These are phyloP conservation scores for Colletotrichum liriopes DNA, from an alignment of 2,329 filamentous ascomycete genomes.

Conservation along the genomic window DNA sequence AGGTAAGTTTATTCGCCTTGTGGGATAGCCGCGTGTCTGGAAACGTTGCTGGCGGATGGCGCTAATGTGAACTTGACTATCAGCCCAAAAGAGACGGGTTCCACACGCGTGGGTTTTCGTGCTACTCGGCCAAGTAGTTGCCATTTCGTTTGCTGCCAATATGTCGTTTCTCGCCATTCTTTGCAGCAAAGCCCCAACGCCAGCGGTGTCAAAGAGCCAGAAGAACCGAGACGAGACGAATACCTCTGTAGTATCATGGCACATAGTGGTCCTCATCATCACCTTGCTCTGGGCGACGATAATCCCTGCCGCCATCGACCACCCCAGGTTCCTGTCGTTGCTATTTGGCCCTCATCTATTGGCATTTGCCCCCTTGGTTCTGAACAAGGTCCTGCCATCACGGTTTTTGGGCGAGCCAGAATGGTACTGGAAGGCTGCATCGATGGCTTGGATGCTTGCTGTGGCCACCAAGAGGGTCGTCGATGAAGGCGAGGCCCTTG, in stretches of 20 bases:
- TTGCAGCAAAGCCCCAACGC: constrained; percentile 13
- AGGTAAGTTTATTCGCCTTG: constrained; percentile 36
- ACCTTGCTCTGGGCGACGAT: constrained; percentile 40
- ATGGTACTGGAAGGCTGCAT: constrained; percentile 20
- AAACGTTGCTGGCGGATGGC: not conserved
- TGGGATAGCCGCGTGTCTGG: not conserved
- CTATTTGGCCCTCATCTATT: constrained; percentile 47
- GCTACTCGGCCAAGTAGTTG: constrained; percentile 48
- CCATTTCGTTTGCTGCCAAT: constrained; percentile 49
- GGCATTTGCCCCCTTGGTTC: constrained; percentile 46
- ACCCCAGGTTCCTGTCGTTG: constrained; percentile 42
- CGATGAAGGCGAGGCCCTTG: constrained; percentile 24
- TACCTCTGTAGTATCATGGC: constrained; percentile 24
- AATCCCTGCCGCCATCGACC: constrained; percentile 38
- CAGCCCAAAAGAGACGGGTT: constrained; percentile 44
- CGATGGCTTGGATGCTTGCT: constrained; percentile 38
- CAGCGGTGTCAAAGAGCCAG: not conserved
- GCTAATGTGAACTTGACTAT: not conserved
- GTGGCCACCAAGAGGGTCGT: constrained; percentile 21
- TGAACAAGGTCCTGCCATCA: constrained; percentile 35
- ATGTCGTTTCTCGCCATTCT: constrained; percentile 48
- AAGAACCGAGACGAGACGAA: not conserved
- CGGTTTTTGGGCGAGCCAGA: constrained; percentile 34
- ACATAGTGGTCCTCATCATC: constrained; percentile 38
- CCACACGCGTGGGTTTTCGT: constrained; percentile 47